Base-by-base conservation (phyloP, 768 basidiomycete genomes). In the Lactarius pseudohatsudake region DNA sequence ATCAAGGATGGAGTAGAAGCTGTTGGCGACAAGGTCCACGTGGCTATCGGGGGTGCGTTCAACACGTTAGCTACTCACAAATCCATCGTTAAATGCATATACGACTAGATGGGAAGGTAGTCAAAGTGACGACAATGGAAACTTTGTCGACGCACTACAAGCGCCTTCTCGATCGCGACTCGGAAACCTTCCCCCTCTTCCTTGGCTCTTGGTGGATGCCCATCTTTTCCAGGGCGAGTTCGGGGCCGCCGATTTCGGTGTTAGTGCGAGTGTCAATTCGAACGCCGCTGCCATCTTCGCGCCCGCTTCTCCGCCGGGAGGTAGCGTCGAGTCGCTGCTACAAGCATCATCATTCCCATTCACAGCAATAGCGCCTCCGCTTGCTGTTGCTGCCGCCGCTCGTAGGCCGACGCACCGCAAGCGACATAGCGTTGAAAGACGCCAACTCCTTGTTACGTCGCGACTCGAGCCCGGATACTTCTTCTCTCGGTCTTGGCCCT, bases 401-500 rank as follows among this genome's bases (percentile, higher is more conserved):
- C 79, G 88, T 64, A 77, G 86, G 45, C 86, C 89, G 4, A 81
- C 81, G 6, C 89, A 91, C 73, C 84, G 87, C 15, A 79, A 88
- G 4, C 78, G 86, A 64, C 85, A 89, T 65, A 87, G 85, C 70
- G 76, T 89, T 58, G 91, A 78, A 73, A 75, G 82, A 71, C 67
- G 66, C 68, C 57, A 82, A 70, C 65, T 65, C 68, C 57, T 69
- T 62, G 69, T 75, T 75, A n/a, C 72, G 71, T 61, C 75, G 83
- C 36, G 88, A 91, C 54, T 73, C 78, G 34, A 89, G 86, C 74
- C 87, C 87, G 1, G 88, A 90, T 56, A 32, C 55, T 65, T 79
- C 40, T 79, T 69, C n/a, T 4, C 56, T 20, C 28, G 30, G 61
- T 13, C 64, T 80, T 72, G 4, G 71, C 79, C 10, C 70, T 77